Base-by-base conservation (phyloP, 2,329 filamentous ascomycete species). In the Talaromyces amestolkiae region DNA sequence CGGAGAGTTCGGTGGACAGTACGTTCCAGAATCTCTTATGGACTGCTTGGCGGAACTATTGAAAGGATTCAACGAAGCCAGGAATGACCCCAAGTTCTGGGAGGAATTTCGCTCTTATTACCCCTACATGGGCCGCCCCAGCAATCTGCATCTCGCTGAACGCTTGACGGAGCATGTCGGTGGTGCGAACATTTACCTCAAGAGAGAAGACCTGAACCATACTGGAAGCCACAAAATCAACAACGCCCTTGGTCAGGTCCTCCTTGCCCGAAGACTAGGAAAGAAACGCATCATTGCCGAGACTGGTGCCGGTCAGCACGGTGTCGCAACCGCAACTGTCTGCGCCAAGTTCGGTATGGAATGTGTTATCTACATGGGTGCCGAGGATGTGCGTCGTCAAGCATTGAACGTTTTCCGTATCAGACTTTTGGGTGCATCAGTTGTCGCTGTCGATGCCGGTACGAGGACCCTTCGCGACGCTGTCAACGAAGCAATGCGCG, bases 141-240 rank as follows among this genome's bases (percentile, higher is more conserved):
- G 94, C 61, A 93, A 94, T 70, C 83, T 99, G 62, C 95, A 99
- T 80, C 82, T 93, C 62, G 95, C 95, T 1, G 89, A 95, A 71
- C 89, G 93, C 62, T 82, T 99, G 70, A 98, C 94, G 0, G 90
- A 96, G 75, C 83, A 94, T 73, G 93, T 92, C 58, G 92, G 93
- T 27, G 95, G 95, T 67, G 94, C 95, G 58, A 96, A 93, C 75
- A 96, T 99, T 82, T 99, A 94, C 90, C 82, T 99, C 71, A 99
- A 99, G 86, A 88, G 95, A 72, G 95, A 99, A 81, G 95, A 99
- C 77, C 83, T 98, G 65, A 98, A 98, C 80, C 95, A 99, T 78
- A 98, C 95, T 9, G 95, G 95, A 70, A 96, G 91, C 68, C 95
- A 99, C 85, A 99, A 99, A 86, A 98, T 99, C 84, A 99, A 99